A percentile compares a stretch with the other conserved stretches of the same genome.
These are phyloP conservation scores for Darksidea phi DNA, from an alignment of 495 filamentous ascomycete species.

Conservation along the genomic window DNA sequence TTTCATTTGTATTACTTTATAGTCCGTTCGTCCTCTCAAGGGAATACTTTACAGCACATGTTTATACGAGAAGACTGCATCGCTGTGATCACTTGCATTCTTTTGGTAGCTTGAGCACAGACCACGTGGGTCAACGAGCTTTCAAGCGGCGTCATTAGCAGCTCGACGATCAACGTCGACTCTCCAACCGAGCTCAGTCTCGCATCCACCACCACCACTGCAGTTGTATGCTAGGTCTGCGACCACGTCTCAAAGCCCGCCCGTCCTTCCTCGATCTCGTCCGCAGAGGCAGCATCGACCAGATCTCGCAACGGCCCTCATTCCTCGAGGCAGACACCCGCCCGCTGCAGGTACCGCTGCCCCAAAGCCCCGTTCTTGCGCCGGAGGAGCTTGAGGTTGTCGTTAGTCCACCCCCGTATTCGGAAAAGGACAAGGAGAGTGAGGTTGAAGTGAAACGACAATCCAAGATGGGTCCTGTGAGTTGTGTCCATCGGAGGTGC, in stretches of 20 bases:
- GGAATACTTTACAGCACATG: too few species aligned
- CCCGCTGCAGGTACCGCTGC: constrained; percentile 34
- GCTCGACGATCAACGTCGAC: neutral
- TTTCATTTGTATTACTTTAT: too few species aligned
- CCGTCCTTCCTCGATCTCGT: constrained; percentile 74
- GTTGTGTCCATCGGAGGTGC: constrained; percentile 8
- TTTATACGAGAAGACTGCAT: too few species aligned
- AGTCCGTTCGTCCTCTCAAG: too few species aligned
- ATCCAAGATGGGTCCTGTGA: constrained; percentile 38
- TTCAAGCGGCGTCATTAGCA: neutral
- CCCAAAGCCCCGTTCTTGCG: constrained; percentile 26
- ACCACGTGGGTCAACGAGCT: neutral
- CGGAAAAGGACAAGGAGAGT: neutral
- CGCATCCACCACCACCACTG: constrained; percentile 7
- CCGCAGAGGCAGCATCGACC: constrained; percentile 47
- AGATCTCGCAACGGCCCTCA: constrained; percentile 28
- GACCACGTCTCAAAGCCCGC: constrained; percentile 65
- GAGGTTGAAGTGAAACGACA: neutral
- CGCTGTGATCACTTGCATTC: neutral
- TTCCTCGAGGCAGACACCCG: constrained; percentile 29
- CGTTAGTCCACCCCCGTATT: constrained; percentile 3
- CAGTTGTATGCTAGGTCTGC: constrained; percentile 53
- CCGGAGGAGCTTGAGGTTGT: constrained; percentile 2
- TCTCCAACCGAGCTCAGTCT: neutral
- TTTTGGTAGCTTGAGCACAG: neutral